These are phyloP conservation scores for Dictyostelium firmibasis DNA, from an alignment of 78 protist species.

Conservation along the genomic window DNA sequence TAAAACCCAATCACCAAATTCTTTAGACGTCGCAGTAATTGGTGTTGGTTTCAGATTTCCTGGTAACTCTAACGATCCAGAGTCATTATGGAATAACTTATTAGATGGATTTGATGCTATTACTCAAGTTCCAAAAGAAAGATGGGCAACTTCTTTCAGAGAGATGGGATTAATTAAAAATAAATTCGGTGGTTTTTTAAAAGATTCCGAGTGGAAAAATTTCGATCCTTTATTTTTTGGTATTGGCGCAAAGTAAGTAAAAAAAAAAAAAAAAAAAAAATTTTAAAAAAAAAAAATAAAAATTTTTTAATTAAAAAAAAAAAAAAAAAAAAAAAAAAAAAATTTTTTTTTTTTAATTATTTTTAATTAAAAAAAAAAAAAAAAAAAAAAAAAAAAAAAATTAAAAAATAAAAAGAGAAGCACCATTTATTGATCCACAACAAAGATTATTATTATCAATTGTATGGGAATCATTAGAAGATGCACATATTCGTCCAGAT, in stretches of 20 bases:
- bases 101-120: slow-evolving; percentile 31
- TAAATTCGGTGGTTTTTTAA: slow-evolving; percentile 60
- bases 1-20: neutral
- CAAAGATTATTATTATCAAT: slow-evolving; percentile 87
- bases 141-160: slow-evolving; percentile 27
- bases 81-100: slow-evolving; percentile 31
- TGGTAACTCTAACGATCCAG: slow-evolving; percentile 60
- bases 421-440: slow-evolving; percentile 91
- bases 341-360: no score
- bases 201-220: slow-evolving; percentile 21
- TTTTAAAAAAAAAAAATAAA: no score
- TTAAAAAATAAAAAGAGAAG: slow-evolving; percentile 34
- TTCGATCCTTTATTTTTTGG: slow-evolving; percentile 74
- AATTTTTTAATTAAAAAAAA: no score
- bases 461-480: slow-evolving; percentile 76
- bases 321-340: neutral
- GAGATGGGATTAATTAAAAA: slow-evolving; percentile 26
- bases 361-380: no score
- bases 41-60: slow-evolving; percentile 84
- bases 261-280: no score
- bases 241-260: slow-evolving; percentile 27
- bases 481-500: slow-evolving; percentile 37
- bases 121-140: slow-evolving; percentile 1
- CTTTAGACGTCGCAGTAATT: slow-evolving; percentile 51
- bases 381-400: neutral